Evolutionary conservation across 768 basidiomycete species (phyloP).

Genomic region (Suillus variegatus): DNA sequence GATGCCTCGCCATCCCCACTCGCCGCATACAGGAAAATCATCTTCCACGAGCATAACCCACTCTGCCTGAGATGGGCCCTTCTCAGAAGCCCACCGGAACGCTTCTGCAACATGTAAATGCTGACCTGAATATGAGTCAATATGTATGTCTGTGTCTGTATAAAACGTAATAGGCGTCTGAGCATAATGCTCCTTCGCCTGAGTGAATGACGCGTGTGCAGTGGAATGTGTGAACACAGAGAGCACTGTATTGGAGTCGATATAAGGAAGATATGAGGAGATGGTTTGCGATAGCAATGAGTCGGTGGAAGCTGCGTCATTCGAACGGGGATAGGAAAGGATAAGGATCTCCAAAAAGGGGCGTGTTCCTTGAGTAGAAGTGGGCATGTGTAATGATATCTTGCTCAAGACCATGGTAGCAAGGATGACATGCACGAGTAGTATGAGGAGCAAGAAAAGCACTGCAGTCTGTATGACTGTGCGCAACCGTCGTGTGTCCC

Average conservation of each 20-base stretch:
- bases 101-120: slow-evolving; percentile 44
- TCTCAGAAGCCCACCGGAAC: slow-evolving; percentile 35
- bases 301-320: slow-evolving; percentile 26
- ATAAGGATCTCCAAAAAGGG: slow-evolving; percentile 43
- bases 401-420: slow-evolving; percentile 7
- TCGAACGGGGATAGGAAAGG: slow-evolving; percentile 40
- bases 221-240: slow-evolving; percentile 42
- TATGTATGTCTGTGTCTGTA: slow-evolving; percentile 33
- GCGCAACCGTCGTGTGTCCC: slow-evolving; percentile 12
- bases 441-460: slow-evolving; percentile 17
- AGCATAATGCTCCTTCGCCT: slow-evolving; percentile 26
- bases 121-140: slow-evolving; percentile 30
- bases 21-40: slow-evolving; percentile 44
- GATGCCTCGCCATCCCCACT: slow-evolving; percentile 36
- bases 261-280: slow-evolving; percentile 37
- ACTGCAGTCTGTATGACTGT: slow-evolving; percentile 22
- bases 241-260: slow-evolving; percentile 28
- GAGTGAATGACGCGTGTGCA: slow-evolving; percentile 33
- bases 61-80: slow-evolving; percentile 27
- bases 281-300: slow-evolving; percentile 39
- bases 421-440: slow-evolving; percentile 11
- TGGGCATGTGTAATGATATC: slow-evolving; percentile 8
- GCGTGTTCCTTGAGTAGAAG: slow-evolving; percentile 22
- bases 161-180: slow-evolving; percentile 25
- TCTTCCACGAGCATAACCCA: slow-evolving; percentile 48